Evolutionary conservation across 2,329 filamentous ascomycete genomes (phyloP).

Genomic region (Cladosporium sp.): DNA sequence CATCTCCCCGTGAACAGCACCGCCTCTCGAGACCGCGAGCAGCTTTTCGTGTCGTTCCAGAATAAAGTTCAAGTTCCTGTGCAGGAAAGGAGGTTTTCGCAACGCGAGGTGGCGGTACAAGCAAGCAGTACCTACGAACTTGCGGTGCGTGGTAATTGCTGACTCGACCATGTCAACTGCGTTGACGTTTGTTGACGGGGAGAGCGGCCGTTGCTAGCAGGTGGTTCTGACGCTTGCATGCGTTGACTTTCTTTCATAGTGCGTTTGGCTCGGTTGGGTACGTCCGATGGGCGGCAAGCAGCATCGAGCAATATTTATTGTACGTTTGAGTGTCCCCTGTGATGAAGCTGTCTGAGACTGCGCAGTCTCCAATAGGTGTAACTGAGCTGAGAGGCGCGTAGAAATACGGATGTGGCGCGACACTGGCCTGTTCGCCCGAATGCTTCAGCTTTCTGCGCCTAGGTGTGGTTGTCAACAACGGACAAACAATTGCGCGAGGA

Average conservation of each 20-base stretch:
- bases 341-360: too few relatives aligned
- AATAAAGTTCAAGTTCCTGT: constrained; percentile 25
- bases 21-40: constrained; percentile 8
- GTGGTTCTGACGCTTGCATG: constrained; percentile 1
- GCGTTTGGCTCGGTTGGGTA: neutral
- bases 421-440: too few relatives aligned
- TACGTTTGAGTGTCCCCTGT: too few relatives aligned
- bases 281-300: neutral
- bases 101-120: constrained; percentile 13
- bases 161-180: constrained; percentile 16
- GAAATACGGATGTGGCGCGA: too few relatives aligned
- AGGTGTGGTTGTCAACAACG: neutral
- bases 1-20: constrained; percentile 9
- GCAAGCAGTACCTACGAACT: constrained; percentile 15
- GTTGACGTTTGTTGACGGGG: neutral
- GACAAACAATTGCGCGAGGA: too few relatives aligned
- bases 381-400: too few relatives aligned
- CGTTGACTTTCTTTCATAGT: neutral
- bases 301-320: neutral
- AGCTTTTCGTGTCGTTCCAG: constrained; percentile 24
- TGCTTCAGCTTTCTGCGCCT: neutral
- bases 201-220: neutral
- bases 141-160: constrained; percentile 10
- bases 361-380: too few relatives aligned
- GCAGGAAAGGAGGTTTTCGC: constrained; percentile 21